Conservation (phyloP, 495 filamentous ascomycete species). For the Annulohypoxylon moriforme region DNA sequence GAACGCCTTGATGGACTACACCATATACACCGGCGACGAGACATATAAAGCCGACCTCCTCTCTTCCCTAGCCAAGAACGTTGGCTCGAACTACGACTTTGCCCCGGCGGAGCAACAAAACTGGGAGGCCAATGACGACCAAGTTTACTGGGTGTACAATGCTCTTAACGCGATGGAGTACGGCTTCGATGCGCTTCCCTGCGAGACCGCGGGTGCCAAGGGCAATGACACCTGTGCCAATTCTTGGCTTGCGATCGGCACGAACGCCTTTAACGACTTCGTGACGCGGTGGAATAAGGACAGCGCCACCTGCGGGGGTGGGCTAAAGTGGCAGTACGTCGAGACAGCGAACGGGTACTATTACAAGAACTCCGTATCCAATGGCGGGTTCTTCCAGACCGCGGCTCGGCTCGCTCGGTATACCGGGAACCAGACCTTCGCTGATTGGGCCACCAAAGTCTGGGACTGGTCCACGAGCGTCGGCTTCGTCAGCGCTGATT, state of each 20-base stretch:
- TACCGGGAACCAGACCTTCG: conserved; percentile 80
- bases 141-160: conserved; percentile 85
- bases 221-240: conserved; percentile 63
- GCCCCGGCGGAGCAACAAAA: conserved; percentile 83
- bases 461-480: conserved; percentile 74
- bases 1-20: conserved; percentile 83
- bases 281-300: conserved; percentile 73
- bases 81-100: conserved; percentile 73
- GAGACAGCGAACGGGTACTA: conserved; percentile 80
- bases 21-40: conserved; percentile 79
- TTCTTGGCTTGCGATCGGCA: conserved; percentile 80
- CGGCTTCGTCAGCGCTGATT: conserved; percentile 71
- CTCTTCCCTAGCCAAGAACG: conserved; percentile 77
- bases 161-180: conserved; percentile 84
- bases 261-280: conserved; percentile 79
- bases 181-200: conserved; percentile 61
- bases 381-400: conserved; percentile 82
- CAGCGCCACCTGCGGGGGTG: conserved; percentile 78
- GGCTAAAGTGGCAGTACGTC: conserved; percentile 87
- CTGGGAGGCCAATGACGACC: conserved; percentile 85
- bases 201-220: conserved; percentile 53
- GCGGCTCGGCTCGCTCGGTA: conserved; percentile 79
- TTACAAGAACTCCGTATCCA: conserved; percentile 83
- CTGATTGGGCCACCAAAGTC: conserved; percentile 75
- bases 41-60: conserved; percentile 75